Base-by-base conservation (phyloP, 257 asterid species). In the Forsythia suspensa region DNA sequence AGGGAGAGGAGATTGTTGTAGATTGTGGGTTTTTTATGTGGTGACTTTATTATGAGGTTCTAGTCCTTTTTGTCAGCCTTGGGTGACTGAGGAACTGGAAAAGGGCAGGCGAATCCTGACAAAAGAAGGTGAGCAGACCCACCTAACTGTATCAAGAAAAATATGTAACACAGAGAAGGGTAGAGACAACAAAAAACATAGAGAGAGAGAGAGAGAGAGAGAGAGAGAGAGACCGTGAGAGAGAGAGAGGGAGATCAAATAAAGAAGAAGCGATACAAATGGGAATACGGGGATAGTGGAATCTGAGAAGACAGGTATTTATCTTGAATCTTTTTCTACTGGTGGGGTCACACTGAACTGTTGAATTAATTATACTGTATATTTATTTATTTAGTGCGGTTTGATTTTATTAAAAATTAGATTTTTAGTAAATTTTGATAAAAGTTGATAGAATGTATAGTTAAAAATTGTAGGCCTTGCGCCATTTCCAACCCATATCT, bases 111-210 rank as follows among this genome's bases (percentile, higher is more conserved):
- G 76, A 79, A 76, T 74, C 72, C 86, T 80, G 90, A 87, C 86
- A 91, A 84, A 88, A 79, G 92, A 89, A 59, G 97, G 87, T 92
- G 87, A 89, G 76, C 96, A 88, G 94, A 76, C 91, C 86, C 84
- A 91, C 93, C 93, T 83, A 92, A 84, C 88, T 79, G 76, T 40
- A 67, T 37, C 42, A 80, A 77, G 84, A 87, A 85, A 79, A 82
- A 46, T 52, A 75, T 41, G 40, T 42, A 59, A 66, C 77, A 76
- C 11, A 48, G 29, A 77, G 71, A 43, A 55, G 39, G 68, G 73
- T 2, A 13, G 57, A 79, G 77, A 82, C 79, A 79, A 43, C 72
- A 77, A 42, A 77, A 42, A 44, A 16, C 48, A 76, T 29, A 78
- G 71, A 36, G 51, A 34, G 40, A 29, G 43, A 36, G 48, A 78